Percentiles rank a stretch among this genome's conserved stretches.
phyloP scores from a whole-genome alignment of 371 early-diverging fungal species.

The Mortierella sp. region DNA sequence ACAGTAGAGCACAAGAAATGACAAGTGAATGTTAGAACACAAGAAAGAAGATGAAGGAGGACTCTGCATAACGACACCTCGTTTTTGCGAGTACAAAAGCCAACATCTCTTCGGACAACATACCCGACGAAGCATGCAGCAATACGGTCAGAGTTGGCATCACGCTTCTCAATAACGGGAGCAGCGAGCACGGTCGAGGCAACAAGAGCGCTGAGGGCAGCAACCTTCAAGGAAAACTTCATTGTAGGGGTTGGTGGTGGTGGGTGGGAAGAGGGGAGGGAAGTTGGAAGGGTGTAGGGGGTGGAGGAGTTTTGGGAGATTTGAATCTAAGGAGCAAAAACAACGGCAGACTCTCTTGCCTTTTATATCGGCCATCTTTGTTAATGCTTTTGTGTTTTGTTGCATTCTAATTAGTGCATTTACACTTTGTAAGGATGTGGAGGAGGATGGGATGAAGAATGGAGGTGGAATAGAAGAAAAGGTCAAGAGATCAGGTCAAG shows the following conservation, averaged over 20 bases:
- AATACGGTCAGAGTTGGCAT: slow-evolving; percentile 38
- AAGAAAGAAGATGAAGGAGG: too few species aligned
- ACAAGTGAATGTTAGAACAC: too few species aligned
- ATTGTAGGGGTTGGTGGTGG: slow-evolving; percentile 8
- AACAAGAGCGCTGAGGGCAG: slow-evolving; percentile 29
- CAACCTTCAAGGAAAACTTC: slow-evolving; percentile 50
- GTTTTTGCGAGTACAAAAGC: too few species aligned
- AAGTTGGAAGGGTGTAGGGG: background rate
- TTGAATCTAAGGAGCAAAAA: slow-evolving; percentile 4
- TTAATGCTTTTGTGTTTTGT: background rate
- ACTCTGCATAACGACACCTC: too few species aligned
- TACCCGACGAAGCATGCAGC: slow-evolving; percentile 50
- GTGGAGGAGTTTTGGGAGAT: background rate
- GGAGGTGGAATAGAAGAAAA: too few species aligned
- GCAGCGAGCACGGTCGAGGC: slow-evolving; percentile 38
- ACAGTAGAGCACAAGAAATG: background rate
- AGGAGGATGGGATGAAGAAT: background rate
- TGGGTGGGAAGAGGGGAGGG: background rate
- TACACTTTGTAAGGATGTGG: background rate
- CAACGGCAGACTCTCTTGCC: background rate
- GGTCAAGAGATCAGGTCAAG: too few species aligned
- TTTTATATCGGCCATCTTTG: background rate
- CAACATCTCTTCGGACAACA: background rate
- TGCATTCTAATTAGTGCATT: background rate
- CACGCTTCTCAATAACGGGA: slow-evolving; percentile 45